Evolutionary conservation across 495 filamentous ascomycete genomes (phyloP).

Genomic region (Amphirosellinia nigrospora): DNA sequence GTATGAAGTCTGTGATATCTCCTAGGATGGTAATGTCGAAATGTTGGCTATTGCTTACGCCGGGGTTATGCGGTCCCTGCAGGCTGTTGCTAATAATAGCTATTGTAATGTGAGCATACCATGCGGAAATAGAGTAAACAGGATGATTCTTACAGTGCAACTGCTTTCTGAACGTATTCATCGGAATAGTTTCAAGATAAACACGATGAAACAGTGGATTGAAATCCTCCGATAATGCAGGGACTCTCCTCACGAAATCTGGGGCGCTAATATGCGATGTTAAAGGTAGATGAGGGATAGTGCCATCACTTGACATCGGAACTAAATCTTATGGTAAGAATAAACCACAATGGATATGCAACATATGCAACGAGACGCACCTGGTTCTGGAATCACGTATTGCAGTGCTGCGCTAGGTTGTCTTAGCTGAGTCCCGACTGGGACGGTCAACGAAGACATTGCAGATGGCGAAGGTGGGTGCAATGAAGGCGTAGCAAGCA

Average conservation of each 20-base stretch:
- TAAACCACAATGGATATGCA: not conserved
- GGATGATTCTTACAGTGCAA: slow-evolving; percentile 2
- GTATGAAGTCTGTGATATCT: not conserved
- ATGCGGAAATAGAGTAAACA: not conserved
- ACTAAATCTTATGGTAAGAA: not conserved
- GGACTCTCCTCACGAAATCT: not conserved
- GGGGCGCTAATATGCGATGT: not conserved
- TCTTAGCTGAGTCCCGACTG: not conserved
- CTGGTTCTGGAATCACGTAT: not conserved
- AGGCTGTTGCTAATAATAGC: not conserved
- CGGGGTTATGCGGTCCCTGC: not conserved
- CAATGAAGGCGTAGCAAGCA: not conserved
- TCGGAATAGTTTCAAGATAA: not conserved
- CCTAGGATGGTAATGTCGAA: not conserved
- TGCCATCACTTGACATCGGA: not conserved
- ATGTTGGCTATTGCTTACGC: not conserved
- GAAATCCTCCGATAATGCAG: not conserved
- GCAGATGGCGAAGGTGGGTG: not conserved
- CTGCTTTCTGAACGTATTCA: not conserved
- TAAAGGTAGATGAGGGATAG: not conserved
- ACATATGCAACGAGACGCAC: not conserved
- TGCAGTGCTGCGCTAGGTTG: not conserved
- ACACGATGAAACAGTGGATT: not conserved
- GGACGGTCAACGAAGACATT: not conserved
- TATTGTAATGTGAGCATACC: not conserved